Conservation (phyloP, 106 monocot species). For the Apostasia shenzhenica region DNA sequence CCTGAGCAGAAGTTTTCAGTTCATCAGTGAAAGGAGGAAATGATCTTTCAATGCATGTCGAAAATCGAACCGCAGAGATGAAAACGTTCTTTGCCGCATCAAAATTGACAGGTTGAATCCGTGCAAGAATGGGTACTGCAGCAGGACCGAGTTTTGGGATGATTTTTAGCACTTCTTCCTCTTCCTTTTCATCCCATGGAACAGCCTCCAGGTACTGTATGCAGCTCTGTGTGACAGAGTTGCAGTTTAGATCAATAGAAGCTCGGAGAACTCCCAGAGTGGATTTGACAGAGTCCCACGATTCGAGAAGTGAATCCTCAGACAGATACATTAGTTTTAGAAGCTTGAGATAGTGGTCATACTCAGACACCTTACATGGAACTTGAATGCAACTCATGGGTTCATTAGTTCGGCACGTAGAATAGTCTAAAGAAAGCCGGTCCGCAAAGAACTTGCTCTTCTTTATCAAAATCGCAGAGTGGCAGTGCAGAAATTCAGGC, state of each 20-base stretch:
- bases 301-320: constrained; percentile 48
- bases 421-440: constrained; percentile 19
- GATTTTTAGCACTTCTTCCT: constrained; percentile 73
- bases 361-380: constrained; percentile 34
- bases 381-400: constrained; percentile 45
- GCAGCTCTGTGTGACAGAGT: constrained; percentile 45
- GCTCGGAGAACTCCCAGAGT: constrained; percentile 81
- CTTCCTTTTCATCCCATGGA: constrained; percentile 94
- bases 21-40: constrained; percentile 68
- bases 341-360: constrained; percentile 65
- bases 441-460: constrained; percentile 49
- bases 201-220: constrained; percentile 79
- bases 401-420: neutral
- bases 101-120: constrained; percentile 49
- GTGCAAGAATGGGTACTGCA: constrained; percentile 41
- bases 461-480: constrained; percentile 20
- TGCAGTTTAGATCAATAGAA: constrained; percentile 54
- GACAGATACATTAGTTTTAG: constrained; percentile 61
- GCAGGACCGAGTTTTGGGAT: constrained; percentile 44
- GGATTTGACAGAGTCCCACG: constrained; percentile 57
- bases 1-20: constrained; percentile 84
- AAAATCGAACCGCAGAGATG: constrained; percentile 80
- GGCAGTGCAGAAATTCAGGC: constrained; percentile 29
- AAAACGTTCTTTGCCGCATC: constrained; percentile 74
- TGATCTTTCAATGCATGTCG: constrained; percentile 31